phyloP scores from a whole-genome alignment of 305 asterid species.

The Rubia tinctorum region DNA sequence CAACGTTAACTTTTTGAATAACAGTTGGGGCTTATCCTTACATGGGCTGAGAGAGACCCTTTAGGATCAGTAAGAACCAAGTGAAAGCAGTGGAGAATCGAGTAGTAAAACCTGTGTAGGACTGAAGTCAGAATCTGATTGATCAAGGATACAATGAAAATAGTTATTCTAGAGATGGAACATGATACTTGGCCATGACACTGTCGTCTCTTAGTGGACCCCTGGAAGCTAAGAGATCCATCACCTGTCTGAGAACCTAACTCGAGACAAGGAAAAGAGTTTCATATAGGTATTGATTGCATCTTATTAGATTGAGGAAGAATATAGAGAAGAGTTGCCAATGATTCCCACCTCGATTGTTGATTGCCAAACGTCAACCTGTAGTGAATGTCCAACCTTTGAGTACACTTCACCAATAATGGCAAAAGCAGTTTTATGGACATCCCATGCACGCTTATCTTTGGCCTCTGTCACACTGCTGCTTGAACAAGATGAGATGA shows the following conservation, averaged over 20 bases:
- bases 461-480: slow-evolving; percentile 31
- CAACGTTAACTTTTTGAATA: background rate
- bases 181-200: slow-evolving; percentile 50
- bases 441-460: slow-evolving; percentile 40
- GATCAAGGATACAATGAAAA: slow-evolving; percentile 13
- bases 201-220: slow-evolving; percentile 51
- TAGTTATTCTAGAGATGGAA: slow-evolving; percentile 17
- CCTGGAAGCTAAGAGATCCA: slow-evolving; percentile 70
- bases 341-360: slow-evolving; percentile 61
- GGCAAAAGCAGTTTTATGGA: slow-evolving; percentile 52
- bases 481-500: slow-evolving; percentile 36
- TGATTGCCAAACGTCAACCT: slow-evolving; percentile 65
- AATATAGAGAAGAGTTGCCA: slow-evolving; percentile 13
- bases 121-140: slow-evolving; percentile 23
- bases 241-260: slow-evolving; percentile 68
- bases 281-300: slow-evolving; percentile 22
- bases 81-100: slow-evolving; percentile 83
- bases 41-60: slow-evolving; percentile 77
- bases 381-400: slow-evolving; percentile 60
- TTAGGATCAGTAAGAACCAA: slow-evolving; percentile 67
- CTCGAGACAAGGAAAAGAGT: slow-evolving; percentile 25
- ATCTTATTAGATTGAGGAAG: background rate
- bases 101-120: slow-evolving; percentile 69
- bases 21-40: slow-evolving; percentile 30
- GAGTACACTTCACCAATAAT: slow-evolving; percentile 73